Conservation (phyloP, 2,329 filamentous ascomycete genomes). For the Elsinoe ampelina region DNA sequence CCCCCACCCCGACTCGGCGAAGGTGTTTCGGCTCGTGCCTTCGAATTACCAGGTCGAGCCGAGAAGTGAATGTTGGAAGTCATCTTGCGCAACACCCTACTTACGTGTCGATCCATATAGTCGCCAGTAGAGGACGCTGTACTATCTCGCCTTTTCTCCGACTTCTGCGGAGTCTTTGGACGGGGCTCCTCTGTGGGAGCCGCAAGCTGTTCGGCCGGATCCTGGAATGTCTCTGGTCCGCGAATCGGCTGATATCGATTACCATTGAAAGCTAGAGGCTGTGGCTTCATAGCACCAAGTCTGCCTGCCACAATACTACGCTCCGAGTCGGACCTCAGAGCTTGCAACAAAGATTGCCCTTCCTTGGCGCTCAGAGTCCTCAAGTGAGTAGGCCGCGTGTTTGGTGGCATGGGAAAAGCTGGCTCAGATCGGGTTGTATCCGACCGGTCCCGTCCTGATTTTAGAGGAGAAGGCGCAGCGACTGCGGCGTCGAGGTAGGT, state of each 20-base stretch:
- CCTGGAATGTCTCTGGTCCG: not conserved
- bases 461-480: slow-evolving; percentile 6
- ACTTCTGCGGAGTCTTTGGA: slow-evolving; percentile 10
- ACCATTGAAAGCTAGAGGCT: not conserved
- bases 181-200: not conserved
- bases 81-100: slow-evolving; percentile 26
- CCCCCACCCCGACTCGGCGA: not conserved
- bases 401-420: slow-evolving; percentile 8
- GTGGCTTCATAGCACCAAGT: slow-evolving; percentile 11
- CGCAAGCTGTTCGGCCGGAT: not conserved
- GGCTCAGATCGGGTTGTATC: slow-evolving; percentile 10
- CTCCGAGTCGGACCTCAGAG: slow-evolving; percentile 15
- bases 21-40: not conserved
- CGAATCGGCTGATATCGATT: not conserved
- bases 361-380: slow-evolving; percentile 9
- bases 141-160: slow-evolving; percentile 5
- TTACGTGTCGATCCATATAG: slow-evolving; percentile 53
- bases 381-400: slow-evolving; percentile 2
- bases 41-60: not conserved
- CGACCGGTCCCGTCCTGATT: not conserved
- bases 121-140: slow-evolving; percentile 43
- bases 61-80: slow-evolving; percentile 36
- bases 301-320: slow-evolving; percentile 2
- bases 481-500: not conserved
- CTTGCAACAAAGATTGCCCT: slow-evolving; percentile 4